Evolutionary conservation across 352 stramenopile genomes (phyloP).

Genomic region (Peronosclerospora sorghi): DNA sequence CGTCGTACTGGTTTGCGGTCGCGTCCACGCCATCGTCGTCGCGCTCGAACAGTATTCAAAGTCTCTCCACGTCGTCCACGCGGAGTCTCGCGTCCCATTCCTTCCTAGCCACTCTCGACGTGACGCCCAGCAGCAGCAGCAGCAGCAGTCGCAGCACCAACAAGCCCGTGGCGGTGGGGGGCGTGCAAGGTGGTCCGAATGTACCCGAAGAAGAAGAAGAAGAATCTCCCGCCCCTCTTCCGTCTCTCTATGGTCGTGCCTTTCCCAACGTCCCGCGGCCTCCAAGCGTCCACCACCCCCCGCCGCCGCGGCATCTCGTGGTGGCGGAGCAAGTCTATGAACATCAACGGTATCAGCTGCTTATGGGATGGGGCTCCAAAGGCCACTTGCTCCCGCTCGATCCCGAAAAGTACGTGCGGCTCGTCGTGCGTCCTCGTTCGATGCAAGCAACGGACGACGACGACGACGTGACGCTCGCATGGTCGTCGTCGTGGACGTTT

Average conservation of each 20-base stretch:
- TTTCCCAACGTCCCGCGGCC: constrained; percentile 5
- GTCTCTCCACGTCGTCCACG: constrained; percentile 6
- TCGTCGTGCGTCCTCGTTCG: constrained; percentile 12
- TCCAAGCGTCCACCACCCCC: not conserved
- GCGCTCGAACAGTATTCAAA: constrained; percentile 3
- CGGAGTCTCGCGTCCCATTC: constrained; percentile 20
- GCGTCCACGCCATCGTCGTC: constrained; percentile 29
- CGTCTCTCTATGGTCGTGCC: constrained; percentile 16
- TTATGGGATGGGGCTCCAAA: constrained; percentile 67
- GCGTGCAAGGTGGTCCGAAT: constrained; percentile 5
- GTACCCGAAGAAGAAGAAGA: not conserved
- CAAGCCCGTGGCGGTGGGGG: constrained; percentile 4
- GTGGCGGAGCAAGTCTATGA: constrained; percentile 53
- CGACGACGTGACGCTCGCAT: constrained; percentile 21
- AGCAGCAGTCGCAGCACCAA: too few relatives aligned
- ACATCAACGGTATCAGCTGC: constrained; percentile 55
- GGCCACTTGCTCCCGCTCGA: constrained; percentile 63
- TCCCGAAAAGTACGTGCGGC: constrained; percentile 51
- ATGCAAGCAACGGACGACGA: not conserved
- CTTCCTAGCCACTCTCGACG: constrained; percentile 18
- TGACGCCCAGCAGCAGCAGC: constrained; percentile 3
- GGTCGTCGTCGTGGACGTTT: constrained; percentile 34
- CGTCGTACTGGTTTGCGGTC: constrained; percentile 50
- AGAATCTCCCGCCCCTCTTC: not conserved
- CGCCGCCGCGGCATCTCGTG: constrained; percentile 14